Base-by-base conservation (phyloP, 169 alveolate species). In the Cryptosporidium muris region DNA sequence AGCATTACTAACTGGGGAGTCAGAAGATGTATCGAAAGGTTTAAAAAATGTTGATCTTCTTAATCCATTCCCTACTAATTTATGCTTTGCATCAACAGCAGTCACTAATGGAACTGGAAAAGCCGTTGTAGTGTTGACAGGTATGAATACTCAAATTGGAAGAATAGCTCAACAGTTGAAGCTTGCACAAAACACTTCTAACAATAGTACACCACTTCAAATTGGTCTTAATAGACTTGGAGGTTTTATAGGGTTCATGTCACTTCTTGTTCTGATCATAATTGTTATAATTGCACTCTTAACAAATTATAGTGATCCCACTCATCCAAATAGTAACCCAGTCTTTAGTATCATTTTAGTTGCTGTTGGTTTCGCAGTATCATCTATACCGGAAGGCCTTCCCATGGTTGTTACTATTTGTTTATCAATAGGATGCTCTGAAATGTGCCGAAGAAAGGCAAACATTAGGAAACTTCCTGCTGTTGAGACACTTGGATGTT, bases 371-470 rank as follows among this genome's bases (percentile, higher is more conserved):
- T 92, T 94, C 52, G 97, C 97, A 3, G 97, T 94, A 36, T 92
- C 97, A 12, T 92, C 97, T 37, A 93, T 94, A 54, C 99, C 99
- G n/a, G 99, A 97, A 90, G 99, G 99, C n/a, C 92, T 97, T 43
- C 99, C 99, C 62, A 94, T 97, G 91, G 98, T 97, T 54, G 99
- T 97, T 56, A 97, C 99, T 45, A 95, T 97, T 56, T 95, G 98
- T 51, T 91, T 97, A 45, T 96, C 98, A 16, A 90, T 92, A 80
- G 97, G 98, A 5, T 97, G 97, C 37, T 90, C 94, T 67, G 96
- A 94, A 88, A 97, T 97, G 99, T 98, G 96, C 66, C 88, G 91
- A 81, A 93, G 97, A 82, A 94, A 94, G 81, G 97, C 97, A 80
- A 93, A 95, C 89, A 96, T 96, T 63, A 91, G 97, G 80, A 95